Conservation (phyloP, 768 basidiomycete genomes). For the Rhizopogon vesiculosus region DNA sequence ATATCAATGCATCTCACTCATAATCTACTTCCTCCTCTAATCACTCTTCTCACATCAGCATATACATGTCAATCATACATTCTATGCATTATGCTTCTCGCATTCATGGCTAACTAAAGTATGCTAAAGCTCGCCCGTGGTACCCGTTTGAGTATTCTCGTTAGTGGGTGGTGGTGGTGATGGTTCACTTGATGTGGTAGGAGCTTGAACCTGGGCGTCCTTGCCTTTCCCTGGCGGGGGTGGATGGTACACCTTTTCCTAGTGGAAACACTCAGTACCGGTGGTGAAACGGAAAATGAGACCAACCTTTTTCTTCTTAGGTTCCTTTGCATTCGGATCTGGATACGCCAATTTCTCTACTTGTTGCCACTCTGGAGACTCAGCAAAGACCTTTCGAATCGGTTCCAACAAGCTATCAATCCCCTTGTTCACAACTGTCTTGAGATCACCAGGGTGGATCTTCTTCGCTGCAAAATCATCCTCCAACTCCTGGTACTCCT, state of each 20-base stretch:
- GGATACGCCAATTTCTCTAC: conserved; percentile 83
- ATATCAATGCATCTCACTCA: not conserved
- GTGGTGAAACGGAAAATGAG: not conserved
- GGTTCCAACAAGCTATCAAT: conserved; percentile 76
- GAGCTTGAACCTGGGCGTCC: conserved; percentile 25
- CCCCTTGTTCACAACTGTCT: conserved; percentile 67
- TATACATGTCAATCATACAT: not conserved
- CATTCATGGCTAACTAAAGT: not conserved
- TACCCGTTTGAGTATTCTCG: not conserved
- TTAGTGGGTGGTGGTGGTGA: not conserved
- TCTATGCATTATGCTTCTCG: not conserved
- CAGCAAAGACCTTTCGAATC: conserved; percentile 72
- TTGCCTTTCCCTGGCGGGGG: conserved; percentile 79
- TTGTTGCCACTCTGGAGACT: conserved; percentile 75
- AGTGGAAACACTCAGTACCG: not conserved
- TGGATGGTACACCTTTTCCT: conserved; percentile 82
- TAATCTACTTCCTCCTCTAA: not conserved
- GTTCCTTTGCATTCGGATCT: conserved; percentile 58
- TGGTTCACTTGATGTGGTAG: not conserved
- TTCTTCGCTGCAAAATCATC: conserved; percentile 70
- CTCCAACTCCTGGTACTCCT: conserved; percentile 58
- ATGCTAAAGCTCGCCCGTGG: not conserved
- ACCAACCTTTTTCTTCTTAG: conserved; percentile 55
- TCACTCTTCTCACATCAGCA: not conserved
- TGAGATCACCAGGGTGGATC: conserved; percentile 89